Evolutionary conservation across 2,329 filamentous ascomycete genomes (phyloP), one percentile per base, ranked within the genome.

Genomic region (Aspergillus ibericus): DNA sequence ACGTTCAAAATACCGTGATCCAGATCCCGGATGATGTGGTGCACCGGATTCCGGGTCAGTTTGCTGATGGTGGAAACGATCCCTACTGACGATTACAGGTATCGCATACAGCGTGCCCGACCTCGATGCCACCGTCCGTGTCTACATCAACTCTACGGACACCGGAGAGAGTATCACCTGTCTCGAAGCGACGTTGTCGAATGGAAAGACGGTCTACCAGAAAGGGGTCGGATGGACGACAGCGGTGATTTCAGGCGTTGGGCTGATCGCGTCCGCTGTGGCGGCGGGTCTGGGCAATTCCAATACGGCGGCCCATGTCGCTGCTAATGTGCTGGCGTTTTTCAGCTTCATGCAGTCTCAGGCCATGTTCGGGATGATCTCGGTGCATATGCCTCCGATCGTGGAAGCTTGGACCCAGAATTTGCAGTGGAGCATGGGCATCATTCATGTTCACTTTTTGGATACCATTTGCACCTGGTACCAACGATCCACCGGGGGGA

Each of bases 361-460:
- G 77, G 92, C 93, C 32, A 92, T 97, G 76, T 82, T 96, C 68
- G 93, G 93, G 61, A 88, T 96, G 76, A 90, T 88, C 52, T 85
- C 89, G n/a, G 88, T 96, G 6, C 82, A 83, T 42, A 83, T 96
- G 53, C 93, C 93, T 6, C 93, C 93, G 0, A 90, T 96, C 60
- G 93, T 96, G 53, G 84, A 90, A 69, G 85, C 92, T 0, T 97
- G 93, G 93, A 96, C 92, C 2, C 93, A 96, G 78, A 93, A 97
- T 77, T 96, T 97, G 78, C 90, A 96, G 72, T 97, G 93, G 93
- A 95, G 89, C 70, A 95, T 97, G 91, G 93, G 93, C 66, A 92
- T 97, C 68, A 96, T 97, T 68, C 85, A 85, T 52, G 84, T 96
- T 34, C 81, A 80, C n/a, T 96, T 96, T 75, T 84, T 96, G 78